Evolutionary conservation across 306 rosid species (phyloP), one percentile per base, ranked within the genome.

Genomic region (Crotalaria pallida): DNA sequence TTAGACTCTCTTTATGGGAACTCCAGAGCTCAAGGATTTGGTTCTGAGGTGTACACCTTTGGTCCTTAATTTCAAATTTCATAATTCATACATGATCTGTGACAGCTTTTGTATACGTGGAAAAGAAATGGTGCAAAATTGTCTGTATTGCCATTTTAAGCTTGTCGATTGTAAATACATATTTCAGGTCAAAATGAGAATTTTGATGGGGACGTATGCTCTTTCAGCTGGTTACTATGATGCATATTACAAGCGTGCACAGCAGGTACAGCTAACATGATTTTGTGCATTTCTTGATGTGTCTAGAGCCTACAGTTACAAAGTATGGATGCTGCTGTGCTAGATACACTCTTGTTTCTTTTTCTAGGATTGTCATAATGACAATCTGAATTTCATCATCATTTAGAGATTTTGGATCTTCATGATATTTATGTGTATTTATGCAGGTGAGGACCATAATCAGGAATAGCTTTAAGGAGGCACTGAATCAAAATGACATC

Each of bases 141-240:
- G 26, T 73, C 17, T 21, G 57, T 18, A 44, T 52, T 74, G 57
- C 45, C 17, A 22, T 27, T 48, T 71, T 67, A 48, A 49, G 36
- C 44, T 68, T 31, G 65, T 61, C 34, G 49, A 58, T 59, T 29
- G 52, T 50, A 18, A 45, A 34, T 67, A 41, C 52, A 29, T 58
- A 49, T 75, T 67, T 85, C 84, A 94, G 99, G 97, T 94, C 79
- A 94, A 94, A 86, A 88, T 84, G 97, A 94, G 99, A 84, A 91
- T 94, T 78, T 83, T 94, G 77, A 88, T 83, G 74, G 99, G 99
- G 65, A 88, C 97, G 18, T 94, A 94, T 81, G 96, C 95, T 23
- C 99, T 94, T 79, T 94, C 99, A 38, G 96, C 99, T 58, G 99
- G 97, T 80, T 94, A 94, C 79, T 94, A 94, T 84, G 99, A 94